Percentiles rank a stretch among this genome's conserved stretches.
These are phyloP conservation scores for Fraxinus velutina DNA, from an alignment of 305 asterid species.

Conservation along the genomic window DNA sequence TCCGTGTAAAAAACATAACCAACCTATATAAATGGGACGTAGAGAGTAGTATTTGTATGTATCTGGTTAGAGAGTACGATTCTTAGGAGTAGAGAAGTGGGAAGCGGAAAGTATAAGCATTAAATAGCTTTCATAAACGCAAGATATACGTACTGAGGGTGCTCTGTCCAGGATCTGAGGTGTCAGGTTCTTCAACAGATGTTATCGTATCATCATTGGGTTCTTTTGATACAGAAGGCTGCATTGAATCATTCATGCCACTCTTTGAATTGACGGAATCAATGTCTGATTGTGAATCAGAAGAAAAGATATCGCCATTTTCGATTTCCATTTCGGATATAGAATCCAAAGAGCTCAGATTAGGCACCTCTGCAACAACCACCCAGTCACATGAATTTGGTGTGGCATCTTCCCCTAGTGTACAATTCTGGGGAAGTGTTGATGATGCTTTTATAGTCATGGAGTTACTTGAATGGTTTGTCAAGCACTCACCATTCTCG, in stretches of 20 bases:
- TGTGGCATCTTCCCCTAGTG: slow-evolving; percentile 40
- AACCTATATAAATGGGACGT: not conserved
- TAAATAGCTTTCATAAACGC: slow-evolving; percentile 6
- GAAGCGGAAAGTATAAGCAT: slow-evolving; percentile 16
- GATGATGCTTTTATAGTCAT: slow-evolving; percentile 35
- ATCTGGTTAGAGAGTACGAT: slow-evolving; percentile 4
- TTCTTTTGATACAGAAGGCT: slow-evolving; percentile 38
- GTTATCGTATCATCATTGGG: slow-evolving; percentile 27
- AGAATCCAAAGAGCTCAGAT: slow-evolving; percentile 46
- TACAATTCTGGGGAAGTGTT: slow-evolving; percentile 32
- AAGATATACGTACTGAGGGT: slow-evolving; percentile 47
- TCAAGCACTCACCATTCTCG: slow-evolving; percentile 36
- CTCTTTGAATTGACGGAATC: slow-evolving; percentile 52
- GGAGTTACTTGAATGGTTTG: slow-evolving; percentile 26
- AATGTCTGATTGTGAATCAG: slow-evolving; percentile 57
- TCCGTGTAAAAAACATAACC: not conserved
- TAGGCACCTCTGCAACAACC: slow-evolving; percentile 46
- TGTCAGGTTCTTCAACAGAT: slow-evolving; percentile 38
- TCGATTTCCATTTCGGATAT: slow-evolving; percentile 60
- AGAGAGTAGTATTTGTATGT: not conserved
- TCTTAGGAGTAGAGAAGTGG: slow-evolving; percentile 4
- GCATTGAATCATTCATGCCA: slow-evolving; percentile 48
- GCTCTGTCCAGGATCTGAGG: slow-evolving; percentile 34
- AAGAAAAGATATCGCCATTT: slow-evolving; percentile 45
- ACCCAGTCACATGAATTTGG: slow-evolving; percentile 37